A percentile compares a stretch with the other conserved stretches of the same genome.
phyloP scores from a whole-genome alignment of 2,329 filamentous ascomycete species.

The Davidsoniella virescens region DNA sequence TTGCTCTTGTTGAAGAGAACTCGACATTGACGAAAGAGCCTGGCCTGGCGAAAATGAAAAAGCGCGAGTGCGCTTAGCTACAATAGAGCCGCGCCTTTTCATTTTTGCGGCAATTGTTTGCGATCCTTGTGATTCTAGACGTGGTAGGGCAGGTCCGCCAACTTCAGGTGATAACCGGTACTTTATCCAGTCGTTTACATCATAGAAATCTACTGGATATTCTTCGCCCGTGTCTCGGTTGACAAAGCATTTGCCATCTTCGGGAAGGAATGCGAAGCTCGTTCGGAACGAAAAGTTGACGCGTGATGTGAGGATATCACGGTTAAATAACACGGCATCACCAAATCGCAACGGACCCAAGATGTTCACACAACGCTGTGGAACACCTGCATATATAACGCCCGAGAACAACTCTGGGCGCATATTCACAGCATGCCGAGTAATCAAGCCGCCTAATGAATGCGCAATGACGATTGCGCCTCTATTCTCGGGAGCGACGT shows the following conservation, averaged over 20 bases:
- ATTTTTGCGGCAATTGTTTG: constrained; percentile 6
- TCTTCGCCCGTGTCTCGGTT: constrained; percentile 66
- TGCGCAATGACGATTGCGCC: constrained; percentile 77
- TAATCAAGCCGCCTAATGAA: constrained; percentile 67
- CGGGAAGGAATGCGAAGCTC: constrained; percentile 68
- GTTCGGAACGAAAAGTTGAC: constrained; percentile 88
- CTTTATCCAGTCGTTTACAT: constrained; percentile 62
- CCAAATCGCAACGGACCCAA: constrained; percentile 78
- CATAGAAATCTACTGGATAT: constrained; percentile 72
- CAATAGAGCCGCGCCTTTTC: constrained; percentile 3
- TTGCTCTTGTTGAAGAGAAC: neutral
- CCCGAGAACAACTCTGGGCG: constrained; percentile 73
- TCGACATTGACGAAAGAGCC: neutral
- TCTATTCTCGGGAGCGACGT: constrained; percentile 32
- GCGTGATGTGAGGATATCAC: constrained; percentile 75
- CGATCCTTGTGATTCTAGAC: neutral
- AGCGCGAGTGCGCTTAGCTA: constrained; percentile 6
- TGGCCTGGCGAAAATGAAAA: constrained; percentile 7
- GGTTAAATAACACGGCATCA: constrained; percentile 81
- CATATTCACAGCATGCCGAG: constrained; percentile 72
- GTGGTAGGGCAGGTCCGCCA: constrained; percentile 4
- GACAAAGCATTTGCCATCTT: constrained; percentile 76
- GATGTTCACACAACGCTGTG: constrained; percentile 79
- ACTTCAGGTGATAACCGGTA: constrained; percentile 34
- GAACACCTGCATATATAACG: constrained; percentile 71